Conservation (phyloP, 805 yeast genomes). For the Scheffersomyces coipomensis region DNA sequence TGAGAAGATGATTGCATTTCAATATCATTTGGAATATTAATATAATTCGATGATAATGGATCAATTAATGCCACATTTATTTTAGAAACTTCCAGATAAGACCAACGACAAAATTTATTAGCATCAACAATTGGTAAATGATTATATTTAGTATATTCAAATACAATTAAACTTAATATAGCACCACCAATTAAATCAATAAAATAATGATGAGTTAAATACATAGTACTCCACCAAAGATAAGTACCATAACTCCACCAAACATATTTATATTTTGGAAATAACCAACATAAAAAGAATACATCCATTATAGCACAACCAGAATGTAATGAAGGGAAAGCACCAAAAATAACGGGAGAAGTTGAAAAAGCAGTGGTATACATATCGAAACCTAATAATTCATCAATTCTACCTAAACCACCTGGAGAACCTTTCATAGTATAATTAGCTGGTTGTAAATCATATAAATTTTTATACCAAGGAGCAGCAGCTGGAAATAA, state of each 20-base stretch:
- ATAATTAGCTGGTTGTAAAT: conserved; percentile 87
- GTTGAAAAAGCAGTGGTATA: conserved; percentile 80
- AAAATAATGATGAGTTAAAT: conserved; percentile 93
- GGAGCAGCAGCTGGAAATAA: conserved; percentile 95
- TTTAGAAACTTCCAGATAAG: conserved; percentile 43
- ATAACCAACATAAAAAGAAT: conserved; percentile 76
- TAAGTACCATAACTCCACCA: conserved; percentile 81
- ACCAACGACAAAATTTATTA: conserved; percentile 67
- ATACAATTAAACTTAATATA: conserved; percentile 68
- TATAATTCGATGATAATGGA: conserved; percentile 24
- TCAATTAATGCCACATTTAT: conserved; percentile 25
- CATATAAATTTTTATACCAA: conserved; percentile 87
- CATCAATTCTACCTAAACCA: conserved; percentile 86
- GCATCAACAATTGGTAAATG: conserved; percentile 61
- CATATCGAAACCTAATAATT: conserved; percentile 72
- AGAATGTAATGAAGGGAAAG: conserved; percentile 81
- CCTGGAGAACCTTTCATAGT: conserved; percentile 94
- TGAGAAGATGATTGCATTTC: conserved; percentile 4
- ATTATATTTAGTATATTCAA: conserved; percentile 64
- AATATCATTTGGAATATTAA: conserved; percentile 1
- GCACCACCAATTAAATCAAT: conserved; percentile 95
- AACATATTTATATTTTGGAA: conserved; percentile 65
- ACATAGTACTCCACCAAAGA: conserved; percentile 99
- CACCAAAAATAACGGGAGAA: conserved; percentile 94
- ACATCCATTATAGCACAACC: conserved; percentile 96